phyloP scores from a whole-genome alignment of 176 grass and related monocot species.

The Lolium multiflorum region DNA sequence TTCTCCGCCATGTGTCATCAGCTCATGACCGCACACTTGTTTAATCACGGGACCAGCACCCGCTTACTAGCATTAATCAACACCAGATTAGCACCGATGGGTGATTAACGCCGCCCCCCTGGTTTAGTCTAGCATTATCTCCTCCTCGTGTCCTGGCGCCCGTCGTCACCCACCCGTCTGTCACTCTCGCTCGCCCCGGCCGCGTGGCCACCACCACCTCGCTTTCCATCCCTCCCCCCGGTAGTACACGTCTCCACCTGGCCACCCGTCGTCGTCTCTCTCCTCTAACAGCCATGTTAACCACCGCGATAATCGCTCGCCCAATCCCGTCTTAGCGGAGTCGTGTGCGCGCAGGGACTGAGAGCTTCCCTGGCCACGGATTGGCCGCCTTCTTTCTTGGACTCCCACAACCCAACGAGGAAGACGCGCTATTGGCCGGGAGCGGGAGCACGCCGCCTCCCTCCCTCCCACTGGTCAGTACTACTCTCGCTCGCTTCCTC shows the following conservation, averaged over 20 bases:
- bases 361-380: background rate
- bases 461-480: conserved; percentile 55
- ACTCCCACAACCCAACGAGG: background rate
- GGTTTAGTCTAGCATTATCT: conserved; percentile 19
- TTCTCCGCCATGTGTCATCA: too few relatives aligned
- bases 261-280: background rate
- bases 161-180: conserved; percentile 1
- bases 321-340: conserved; percentile 28
- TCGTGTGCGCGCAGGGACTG: background rate
- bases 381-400: conserved; percentile 40
- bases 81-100: too few relatives aligned
- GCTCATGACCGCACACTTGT: too few relatives aligned
- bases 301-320: conserved; percentile 20
- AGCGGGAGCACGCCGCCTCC: background rate
- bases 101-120: background rate
- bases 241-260: background rate
- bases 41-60: too few relatives aligned
- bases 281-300: background rate
- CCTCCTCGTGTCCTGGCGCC: background rate
- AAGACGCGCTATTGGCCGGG: conserved; percentile 51
- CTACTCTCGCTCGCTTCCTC: background rate
- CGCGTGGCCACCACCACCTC: conserved; percentile 35
- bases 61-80: too few relatives aligned
- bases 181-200: conserved; percentile 24
- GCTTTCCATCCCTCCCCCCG: background rate